phyloP scores from a whole-genome alignment of 1,284 basidiomycete genomes.

The Irpex lacteus region DNA sequence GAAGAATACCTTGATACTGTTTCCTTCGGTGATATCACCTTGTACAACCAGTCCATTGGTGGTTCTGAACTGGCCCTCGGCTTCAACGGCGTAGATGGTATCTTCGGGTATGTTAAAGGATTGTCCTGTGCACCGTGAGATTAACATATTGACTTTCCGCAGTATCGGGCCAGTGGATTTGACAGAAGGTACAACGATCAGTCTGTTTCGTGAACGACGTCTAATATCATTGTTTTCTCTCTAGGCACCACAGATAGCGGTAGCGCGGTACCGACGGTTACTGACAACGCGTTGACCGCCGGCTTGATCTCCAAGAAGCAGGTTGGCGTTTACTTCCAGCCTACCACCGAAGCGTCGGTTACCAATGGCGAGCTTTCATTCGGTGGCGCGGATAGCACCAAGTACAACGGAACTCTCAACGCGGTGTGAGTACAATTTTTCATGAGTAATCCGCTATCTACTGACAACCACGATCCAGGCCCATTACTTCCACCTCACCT shows the following conservation, averaged over 20 bases:
- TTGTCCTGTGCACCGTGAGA: not conserved
- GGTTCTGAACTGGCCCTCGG: conserved; percentile 37
- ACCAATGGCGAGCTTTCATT: conserved; percentile 47
- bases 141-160: not conserved
- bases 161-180: conserved; percentile 7
- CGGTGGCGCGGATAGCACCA: conserved; percentile 43
- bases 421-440: conserved; percentile 38
- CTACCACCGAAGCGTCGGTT: conserved; percentile 31
- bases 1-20: conserved; percentile 21
- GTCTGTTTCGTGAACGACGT: not conserved
- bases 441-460: not conserved
- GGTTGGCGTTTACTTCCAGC: conserved; percentile 50
- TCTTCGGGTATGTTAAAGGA: conserved; percentile 5
- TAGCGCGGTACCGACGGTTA: conserved; percentile 21
- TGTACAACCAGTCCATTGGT: conserved; percentile 47
- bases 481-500: conserved; percentile 46
- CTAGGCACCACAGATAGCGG: not conserved
- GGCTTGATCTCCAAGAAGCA: conserved; percentile 39
- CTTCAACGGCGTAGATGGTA: conserved; percentile 26
- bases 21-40: conserved; percentile 32
- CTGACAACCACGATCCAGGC: conserved; percentile 25
- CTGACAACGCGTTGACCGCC: conserved; percentile 35
- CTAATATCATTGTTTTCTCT: not conserved
- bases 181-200: conserved; percentile 1
- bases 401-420: conserved; percentile 42